phyloP scores from a whole-genome alignment of 768 basidiomycete genomes.

The Leccinum rimulosum region DNA sequence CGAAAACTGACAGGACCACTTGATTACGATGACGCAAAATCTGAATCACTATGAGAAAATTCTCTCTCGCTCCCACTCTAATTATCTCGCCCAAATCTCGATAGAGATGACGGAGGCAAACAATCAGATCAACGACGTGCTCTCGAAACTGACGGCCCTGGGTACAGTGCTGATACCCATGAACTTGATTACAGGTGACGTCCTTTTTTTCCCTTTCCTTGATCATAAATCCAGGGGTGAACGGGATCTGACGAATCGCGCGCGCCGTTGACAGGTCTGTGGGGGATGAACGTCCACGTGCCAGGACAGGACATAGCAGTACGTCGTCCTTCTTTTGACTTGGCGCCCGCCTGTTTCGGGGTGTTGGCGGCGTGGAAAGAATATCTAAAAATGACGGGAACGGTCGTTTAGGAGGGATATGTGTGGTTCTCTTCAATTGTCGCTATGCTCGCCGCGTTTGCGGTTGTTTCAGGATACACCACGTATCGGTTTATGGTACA shows the following conservation, averaged over 20 bases:
- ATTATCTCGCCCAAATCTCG: conserved; percentile 98
- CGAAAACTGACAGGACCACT: conserved; percentile 63
- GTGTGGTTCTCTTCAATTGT: conserved; percentile 91
- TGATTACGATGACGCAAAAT: conserved; percentile 99
- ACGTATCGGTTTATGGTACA: conserved; percentile 75
- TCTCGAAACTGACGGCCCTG: conserved; percentile 93
- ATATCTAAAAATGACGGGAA: background rate
- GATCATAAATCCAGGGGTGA: background rate
- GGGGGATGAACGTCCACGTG: conserved; percentile 99
- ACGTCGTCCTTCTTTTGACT: background rate
- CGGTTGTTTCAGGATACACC: conserved; percentile 74
- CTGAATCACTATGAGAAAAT: conserved; percentile 99
- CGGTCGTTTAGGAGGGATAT: conserved; percentile 40
- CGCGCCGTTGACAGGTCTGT: conserved; percentile 53
- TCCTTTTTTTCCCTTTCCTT: background rate
- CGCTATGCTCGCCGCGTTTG: conserved; percentile 75
- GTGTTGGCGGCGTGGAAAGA: background rate
- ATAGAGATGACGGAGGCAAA: conserved; percentile 99
- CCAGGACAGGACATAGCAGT: conserved; percentile 73
- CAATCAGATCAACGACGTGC: conserved; percentile 99
- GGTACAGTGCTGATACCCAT: conserved; percentile 97
- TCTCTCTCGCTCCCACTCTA: conserved; percentile 95
- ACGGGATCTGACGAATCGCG: background rate
- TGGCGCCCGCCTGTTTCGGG: background rate
- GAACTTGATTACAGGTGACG: conserved; percentile 88